Percentiles rank a stretch among this genome's conserved stretches.
These are phyloP conservation scores for Ustilago shanxiensis DNA, from an alignment of 1,284 basidiomycete species.

Conservation along the genomic window DNA sequence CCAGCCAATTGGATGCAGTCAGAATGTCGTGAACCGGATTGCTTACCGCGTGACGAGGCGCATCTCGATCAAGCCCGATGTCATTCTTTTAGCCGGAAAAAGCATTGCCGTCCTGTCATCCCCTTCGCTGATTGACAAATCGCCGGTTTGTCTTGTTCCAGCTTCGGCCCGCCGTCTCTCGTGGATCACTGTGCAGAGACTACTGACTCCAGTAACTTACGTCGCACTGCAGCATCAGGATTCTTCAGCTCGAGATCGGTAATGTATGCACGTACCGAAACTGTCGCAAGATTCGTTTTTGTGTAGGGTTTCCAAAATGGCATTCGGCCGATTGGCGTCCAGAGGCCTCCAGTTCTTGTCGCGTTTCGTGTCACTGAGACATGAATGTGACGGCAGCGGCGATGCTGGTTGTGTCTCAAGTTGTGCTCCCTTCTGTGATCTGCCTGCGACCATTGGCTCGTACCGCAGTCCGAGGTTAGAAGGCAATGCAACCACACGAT, in stretches of 20 bases:
- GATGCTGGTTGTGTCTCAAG: background rate
- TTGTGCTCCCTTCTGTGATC: background rate
- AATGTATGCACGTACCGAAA: too few relatives aligned
- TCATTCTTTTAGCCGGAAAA: background rate
- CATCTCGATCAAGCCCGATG: background rate
- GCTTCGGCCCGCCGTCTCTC: background rate
- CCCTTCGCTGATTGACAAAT: background rate
- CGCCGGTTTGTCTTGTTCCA: background rate
- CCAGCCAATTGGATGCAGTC: conserved; percentile 1
- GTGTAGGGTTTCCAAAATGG: background rate
- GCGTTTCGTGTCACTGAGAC: background rate
- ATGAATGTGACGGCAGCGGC: conserved; percentile 3
- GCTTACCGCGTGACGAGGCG: background rate
- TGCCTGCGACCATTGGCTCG: background rate
- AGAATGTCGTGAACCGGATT: background rate
- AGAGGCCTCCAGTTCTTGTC: background rate
- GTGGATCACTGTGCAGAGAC: background rate
- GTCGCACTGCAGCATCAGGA: background rate
- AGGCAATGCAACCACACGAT: conserved; percentile 1
- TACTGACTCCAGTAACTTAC: background rate
- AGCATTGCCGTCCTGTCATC: background rate
- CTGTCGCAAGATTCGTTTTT: too few relatives aligned
- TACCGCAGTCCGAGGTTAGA: background rate
- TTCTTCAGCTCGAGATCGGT: background rate
- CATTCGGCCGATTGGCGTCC: conserved; percentile 3